Percentiles rank a stretch among this genome's conserved stretches.
Conservation (phyloP, 305 asterid species). For the Andrographis paniculata region DNA sequence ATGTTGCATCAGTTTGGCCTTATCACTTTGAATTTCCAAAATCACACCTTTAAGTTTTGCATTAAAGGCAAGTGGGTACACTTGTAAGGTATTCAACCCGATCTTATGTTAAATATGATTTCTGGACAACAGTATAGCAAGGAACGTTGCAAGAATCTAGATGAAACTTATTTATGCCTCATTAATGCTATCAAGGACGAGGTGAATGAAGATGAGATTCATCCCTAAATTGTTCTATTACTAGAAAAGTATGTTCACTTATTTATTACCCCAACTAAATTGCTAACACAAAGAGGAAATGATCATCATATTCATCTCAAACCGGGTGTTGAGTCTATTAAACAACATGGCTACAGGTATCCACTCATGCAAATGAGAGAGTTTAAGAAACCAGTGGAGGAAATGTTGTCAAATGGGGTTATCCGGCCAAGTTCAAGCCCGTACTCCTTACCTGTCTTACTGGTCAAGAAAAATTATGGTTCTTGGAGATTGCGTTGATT, state of each 20-base stretch:
- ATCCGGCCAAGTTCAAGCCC: not conserved
- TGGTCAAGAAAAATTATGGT: not conserved
- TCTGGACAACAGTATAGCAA: not conserved
- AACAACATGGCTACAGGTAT: not conserved
- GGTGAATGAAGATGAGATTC: not conserved
- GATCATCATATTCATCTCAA: not conserved
- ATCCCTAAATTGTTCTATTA: not conserved
- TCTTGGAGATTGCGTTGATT: not conserved
- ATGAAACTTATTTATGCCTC: not conserved
- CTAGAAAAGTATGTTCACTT: not conserved
- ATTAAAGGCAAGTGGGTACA: not conserved
- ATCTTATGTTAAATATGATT: not conserved
- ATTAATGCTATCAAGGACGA: not conserved
- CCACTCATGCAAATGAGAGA: not conserved
- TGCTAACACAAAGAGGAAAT: not conserved
- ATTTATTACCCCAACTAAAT: not conserved
- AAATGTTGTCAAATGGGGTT: not conserved
- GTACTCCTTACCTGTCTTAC: not conserved
- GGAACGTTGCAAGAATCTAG: too few species aligned
- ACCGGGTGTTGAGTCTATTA: not conserved
- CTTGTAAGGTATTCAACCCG: not conserved
- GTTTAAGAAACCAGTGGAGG: not conserved
- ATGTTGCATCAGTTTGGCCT: not conserved
- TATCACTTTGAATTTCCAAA: not conserved
- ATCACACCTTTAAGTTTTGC: not conserved